Evolutionary conservation across 495 filamentous ascomycete genomes (phyloP).

Genomic region (Trypethelium eluteriae): DNA sequence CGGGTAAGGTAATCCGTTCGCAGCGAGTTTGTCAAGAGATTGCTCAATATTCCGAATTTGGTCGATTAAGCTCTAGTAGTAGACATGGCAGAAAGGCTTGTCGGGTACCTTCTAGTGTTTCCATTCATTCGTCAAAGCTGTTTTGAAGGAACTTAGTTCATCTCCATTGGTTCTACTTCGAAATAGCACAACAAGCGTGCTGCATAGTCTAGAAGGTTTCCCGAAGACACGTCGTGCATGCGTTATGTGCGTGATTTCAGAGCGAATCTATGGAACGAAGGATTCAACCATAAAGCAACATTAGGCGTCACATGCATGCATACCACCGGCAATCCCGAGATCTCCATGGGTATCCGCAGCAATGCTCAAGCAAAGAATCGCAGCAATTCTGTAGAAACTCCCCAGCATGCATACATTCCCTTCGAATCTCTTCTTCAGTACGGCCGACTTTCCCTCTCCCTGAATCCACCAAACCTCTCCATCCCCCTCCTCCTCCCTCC

Average conservation of each 20-base stretch:
- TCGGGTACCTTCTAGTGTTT: no score
- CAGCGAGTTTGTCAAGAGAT: no score
- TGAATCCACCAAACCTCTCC: slow-evolving; percentile 7
- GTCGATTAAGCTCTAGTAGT: no score
- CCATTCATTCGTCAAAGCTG: no score
- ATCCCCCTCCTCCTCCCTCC: slow-evolving; percentile 13
- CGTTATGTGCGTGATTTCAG: not conserved
- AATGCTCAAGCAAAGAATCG: not conserved
- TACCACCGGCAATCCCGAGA: not conserved
- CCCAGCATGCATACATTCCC: not conserved
- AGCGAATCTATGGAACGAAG: not conserved
- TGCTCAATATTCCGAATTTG: no score
- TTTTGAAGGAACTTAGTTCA: no score
- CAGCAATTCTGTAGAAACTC: not conserved
- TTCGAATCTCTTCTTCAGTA: not conserved
- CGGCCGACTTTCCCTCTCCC: not conserved
- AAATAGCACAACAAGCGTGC: no score
- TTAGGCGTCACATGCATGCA: not conserved
- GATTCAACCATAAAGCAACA: not conserved
- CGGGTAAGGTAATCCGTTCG: no score
- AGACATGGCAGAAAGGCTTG: no score
- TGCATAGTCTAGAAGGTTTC: no score
- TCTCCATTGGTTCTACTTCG: no score
- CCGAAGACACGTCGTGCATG: no score
- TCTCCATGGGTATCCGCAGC: not conserved